Percentiles rank a stretch among this genome's conserved stretches.
Conservation (phyloP, 2,329 filamentous ascomycete species). For the Penicillium verrucosum region DNA sequence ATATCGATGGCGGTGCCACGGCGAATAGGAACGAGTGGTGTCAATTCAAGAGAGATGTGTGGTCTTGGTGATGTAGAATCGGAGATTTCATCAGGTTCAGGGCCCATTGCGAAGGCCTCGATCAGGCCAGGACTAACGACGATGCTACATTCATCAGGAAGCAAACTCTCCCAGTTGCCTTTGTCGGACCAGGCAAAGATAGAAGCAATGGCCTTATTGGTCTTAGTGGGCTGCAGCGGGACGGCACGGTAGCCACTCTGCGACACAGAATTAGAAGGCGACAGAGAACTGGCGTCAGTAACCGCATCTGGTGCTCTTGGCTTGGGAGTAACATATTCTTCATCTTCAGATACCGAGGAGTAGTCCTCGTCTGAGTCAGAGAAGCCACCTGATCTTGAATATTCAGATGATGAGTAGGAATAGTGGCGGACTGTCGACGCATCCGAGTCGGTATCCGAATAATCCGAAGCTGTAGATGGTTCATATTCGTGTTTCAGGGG, state of each 20-base stretch:
- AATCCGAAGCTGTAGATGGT: conserved; percentile 70
- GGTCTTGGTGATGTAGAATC: conserved; percentile 39
- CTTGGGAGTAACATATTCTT: conserved; percentile 52
- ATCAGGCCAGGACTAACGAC: conserved; percentile 63
- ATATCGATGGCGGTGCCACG: conserved; percentile 91
- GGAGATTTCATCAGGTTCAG: conserved; percentile 27
- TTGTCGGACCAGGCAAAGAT: conserved; percentile 64
- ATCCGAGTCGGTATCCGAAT: conserved; percentile 51
- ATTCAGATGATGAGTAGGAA: conserved; percentile 22
- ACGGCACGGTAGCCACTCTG: conserved; percentile 65
- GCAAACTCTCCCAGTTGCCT: conserved; percentile 59
- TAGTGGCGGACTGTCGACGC: conserved; percentile 56
- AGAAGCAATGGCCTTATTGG: conserved; percentile 56
- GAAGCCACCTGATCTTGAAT: conserved; percentile 32
- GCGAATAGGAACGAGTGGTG: conserved; percentile 82
- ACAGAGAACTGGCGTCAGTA: conserved; percentile 59
- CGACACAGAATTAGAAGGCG: conserved; percentile 78
- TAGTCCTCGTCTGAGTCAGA: conserved; percentile 44
- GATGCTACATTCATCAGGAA: conserved; percentile 62
- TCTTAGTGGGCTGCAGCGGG: conserved; percentile 45
- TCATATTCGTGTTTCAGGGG: conserved; percentile 96
- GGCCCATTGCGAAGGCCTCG: conserved; percentile 58
- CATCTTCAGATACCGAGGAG: conserved; percentile 47
- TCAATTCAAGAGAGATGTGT: conserved; percentile 74
- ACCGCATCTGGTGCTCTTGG: conserved; percentile 36